Conservation (phyloP, 768 basidiomycete genomes). For the Epithele typhae region DNA sequence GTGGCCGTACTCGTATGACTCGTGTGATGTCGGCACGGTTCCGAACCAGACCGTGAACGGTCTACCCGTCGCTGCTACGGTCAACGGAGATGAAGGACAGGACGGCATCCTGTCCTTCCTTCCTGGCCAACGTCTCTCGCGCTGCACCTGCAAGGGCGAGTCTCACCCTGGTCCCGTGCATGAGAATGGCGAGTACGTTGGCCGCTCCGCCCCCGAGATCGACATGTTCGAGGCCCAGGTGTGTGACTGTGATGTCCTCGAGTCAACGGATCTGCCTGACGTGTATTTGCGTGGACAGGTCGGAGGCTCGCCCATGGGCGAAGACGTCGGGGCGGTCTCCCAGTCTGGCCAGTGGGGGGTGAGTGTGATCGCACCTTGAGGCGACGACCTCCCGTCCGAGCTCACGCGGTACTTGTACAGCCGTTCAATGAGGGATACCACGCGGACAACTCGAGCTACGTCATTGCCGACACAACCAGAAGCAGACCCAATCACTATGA, state of each 20-base stretch:
- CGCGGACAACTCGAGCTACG: slow-evolving; percentile 63
- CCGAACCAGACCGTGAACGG: slow-evolving; percentile 74
- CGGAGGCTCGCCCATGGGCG: slow-evolving; percentile 54
- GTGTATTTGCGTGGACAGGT: slow-evolving; percentile 26
- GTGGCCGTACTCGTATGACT: slow-evolving; percentile 83
- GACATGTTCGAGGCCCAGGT: slow-evolving; percentile 86
- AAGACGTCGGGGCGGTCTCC: slow-evolving; percentile 63
- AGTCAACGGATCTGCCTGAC: slow-evolving; percentile 40
- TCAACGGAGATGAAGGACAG: slow-evolving; percentile 48
- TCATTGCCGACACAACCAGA: slow-evolving; percentile 46
- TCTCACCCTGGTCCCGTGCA: slow-evolving; percentile 80
- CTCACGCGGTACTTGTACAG: slow-evolving; percentile 26
- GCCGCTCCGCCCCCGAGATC: slow-evolving; percentile 83
- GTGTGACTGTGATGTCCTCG: slow-evolving; percentile 12
- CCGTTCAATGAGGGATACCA: slow-evolving; percentile 73
- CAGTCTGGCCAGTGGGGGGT: slow-evolving; percentile 84
- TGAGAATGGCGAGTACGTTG: slow-evolving; percentile 70
- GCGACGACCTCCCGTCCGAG: too few species aligned
- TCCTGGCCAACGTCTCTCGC: slow-evolving; percentile 80
- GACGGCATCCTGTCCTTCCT: slow-evolving; percentile 57
- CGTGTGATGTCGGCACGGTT: slow-evolving; percentile 60
- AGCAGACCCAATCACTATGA: slow-evolving; percentile 59
- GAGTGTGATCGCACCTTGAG: too few species aligned
- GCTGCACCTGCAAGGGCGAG: slow-evolving; percentile 81
- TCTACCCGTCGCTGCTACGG: slow-evolving; percentile 54